These are phyloP conservation scores for Gillenia trifoliata DNA, from an alignment of 306 rosid species.

Conservation along the genomic window DNA sequence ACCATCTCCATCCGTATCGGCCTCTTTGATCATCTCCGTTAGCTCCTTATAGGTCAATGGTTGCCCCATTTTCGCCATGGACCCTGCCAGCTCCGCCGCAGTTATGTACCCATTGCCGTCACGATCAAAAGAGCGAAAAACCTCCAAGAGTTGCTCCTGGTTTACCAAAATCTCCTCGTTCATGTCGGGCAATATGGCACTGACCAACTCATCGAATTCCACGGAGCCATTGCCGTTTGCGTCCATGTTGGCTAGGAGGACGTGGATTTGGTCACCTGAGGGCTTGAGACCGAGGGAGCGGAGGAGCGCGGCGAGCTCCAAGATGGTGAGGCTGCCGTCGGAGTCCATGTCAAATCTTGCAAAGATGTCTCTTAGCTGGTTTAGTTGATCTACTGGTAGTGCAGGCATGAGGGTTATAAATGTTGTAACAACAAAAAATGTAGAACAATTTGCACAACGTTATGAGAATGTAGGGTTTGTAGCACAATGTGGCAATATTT, in stretches of 20 bases:
- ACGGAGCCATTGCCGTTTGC: constrained; percentile 67
- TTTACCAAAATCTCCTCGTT: constrained; percentile 40
- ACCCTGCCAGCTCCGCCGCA: constrained; percentile 68
- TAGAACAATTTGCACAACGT: background rate
- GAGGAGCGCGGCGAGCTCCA: constrained; percentile 81
- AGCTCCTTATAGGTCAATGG: constrained; percentile 67
- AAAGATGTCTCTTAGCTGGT: constrained; percentile 55
- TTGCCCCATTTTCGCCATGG: constrained; percentile 91
- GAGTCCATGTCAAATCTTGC: constrained; percentile 75
- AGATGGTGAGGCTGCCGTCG: constrained; percentile 76
- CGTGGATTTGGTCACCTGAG: constrained; percentile 61
- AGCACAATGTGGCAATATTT: background rate
- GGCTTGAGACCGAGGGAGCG: constrained; percentile 72
- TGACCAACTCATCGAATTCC: constrained; percentile 77
- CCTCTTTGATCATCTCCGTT: constrained; percentile 79
- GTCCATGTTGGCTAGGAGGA: constrained; percentile 51
- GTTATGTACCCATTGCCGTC: constrained; percentile 75
- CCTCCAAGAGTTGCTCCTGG: constrained; percentile 55
- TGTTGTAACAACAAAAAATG: background rate
- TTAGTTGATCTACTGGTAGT: constrained; percentile 38
- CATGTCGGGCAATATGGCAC: constrained; percentile 53
- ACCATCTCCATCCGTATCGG: constrained; percentile 77
- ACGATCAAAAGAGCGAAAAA: constrained; percentile 68
- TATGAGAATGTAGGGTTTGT: background rate
- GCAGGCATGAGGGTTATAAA: constrained; percentile 30